Conservation (phyloP, 352 stramenopile genomes). For the Lagenidium giganteum region DNA sequence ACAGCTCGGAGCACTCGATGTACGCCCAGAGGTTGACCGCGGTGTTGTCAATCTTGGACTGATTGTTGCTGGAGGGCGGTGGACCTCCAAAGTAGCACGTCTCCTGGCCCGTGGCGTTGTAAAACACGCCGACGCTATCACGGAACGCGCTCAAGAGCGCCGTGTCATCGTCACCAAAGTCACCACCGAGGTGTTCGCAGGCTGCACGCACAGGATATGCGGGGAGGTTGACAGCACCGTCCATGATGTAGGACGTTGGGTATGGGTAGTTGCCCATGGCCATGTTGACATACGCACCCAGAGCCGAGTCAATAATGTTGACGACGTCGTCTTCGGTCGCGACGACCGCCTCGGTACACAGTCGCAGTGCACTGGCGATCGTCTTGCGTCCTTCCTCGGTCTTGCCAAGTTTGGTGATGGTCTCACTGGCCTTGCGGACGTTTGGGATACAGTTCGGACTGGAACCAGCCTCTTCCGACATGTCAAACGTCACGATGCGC, state of each 20-base stretch:
- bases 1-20: slow-evolving; percentile 38
- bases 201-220: slow-evolving; percentile 73
- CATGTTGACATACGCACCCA: slow-evolving; percentile 68
- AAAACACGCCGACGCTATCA: slow-evolving; percentile 27
- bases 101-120: slow-evolving; percentile 30
- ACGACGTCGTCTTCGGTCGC: slow-evolving; percentile 19
- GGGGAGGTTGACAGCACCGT: slow-evolving; percentile 47
- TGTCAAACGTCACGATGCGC: slow-evolving; percentile 33
- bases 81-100: slow-evolving; percentile 21
- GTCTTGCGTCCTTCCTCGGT: slow-evolving; percentile 21
- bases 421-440: slow-evolving; percentile 29
- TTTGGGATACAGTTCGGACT: slow-evolving; percentile 45
- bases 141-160: slow-evolving; percentile 24
- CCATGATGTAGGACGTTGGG: slow-evolving; percentile 83
- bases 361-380: slow-evolving; percentile 15
- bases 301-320: slow-evolving; percentile 26
- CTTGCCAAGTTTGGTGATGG: slow-evolving; percentile 20
- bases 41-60: neutral
- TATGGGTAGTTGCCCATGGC: slow-evolving; percentile 91
- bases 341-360: slow-evolving; percentile 24
- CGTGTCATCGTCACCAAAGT: slow-evolving; percentile 10
- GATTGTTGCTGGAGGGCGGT: neutral
- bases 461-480: slow-evolving; percentile 34
- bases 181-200: slow-evolving; percentile 35
- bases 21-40: slow-evolving; percentile 39